Conservation (phyloP, 2,329 filamentous ascomycete genomes). For the Moelleriella libera region DNA sequence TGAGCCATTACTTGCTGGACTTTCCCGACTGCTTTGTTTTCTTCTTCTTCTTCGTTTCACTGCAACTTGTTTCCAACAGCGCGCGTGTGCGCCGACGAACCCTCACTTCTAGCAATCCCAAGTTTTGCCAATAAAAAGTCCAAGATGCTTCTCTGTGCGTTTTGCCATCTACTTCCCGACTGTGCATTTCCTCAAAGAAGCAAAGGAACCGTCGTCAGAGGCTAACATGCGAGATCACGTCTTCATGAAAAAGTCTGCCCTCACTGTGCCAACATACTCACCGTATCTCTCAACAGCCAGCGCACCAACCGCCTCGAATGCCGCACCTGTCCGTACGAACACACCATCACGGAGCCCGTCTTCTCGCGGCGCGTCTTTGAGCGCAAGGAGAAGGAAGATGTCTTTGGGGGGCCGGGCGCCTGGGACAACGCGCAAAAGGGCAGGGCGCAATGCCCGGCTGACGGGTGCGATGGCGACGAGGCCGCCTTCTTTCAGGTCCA, state of each 20-base stretch:
- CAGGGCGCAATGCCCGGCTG: conserved; percentile 66
- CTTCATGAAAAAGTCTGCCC: conserved; percentile 50
- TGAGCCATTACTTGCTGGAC: too few relatives aligned
- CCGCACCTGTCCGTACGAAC: conserved; percentile 88
- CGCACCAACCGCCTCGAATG: conserved; percentile 79
- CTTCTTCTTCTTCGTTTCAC: too few relatives aligned
- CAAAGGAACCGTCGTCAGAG: too few relatives aligned
- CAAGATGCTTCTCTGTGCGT: too few relatives aligned
- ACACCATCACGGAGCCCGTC: conserved; percentile 63
- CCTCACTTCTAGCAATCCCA: too few relatives aligned
- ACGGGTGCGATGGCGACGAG: conserved; percentile 66
- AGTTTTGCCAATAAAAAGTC: too few relatives aligned
- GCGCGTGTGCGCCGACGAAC: too few relatives aligned
- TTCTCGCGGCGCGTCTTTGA: conserved; percentile 75
- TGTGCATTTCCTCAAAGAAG: too few relatives aligned
- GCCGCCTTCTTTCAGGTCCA: conserved; percentile 95
- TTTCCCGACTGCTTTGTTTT: too few relatives aligned
- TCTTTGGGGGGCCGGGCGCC: conserved; percentile 75
- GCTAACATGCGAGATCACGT: too few relatives aligned
- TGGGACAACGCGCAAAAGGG: conserved; percentile 89
- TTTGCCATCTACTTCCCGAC: too few relatives aligned
- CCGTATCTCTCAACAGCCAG: conserved; percentile 46
- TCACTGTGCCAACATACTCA: conserved; percentile 71
- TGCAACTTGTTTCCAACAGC: too few relatives aligned
- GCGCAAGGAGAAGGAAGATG: conserved; percentile 76